Evolutionary conservation across 2,329 filamentous ascomycete genomes (phyloP), one percentile per base, ranked within the genome.

Genomic region (Ustilaginoidea virens): DNA sequence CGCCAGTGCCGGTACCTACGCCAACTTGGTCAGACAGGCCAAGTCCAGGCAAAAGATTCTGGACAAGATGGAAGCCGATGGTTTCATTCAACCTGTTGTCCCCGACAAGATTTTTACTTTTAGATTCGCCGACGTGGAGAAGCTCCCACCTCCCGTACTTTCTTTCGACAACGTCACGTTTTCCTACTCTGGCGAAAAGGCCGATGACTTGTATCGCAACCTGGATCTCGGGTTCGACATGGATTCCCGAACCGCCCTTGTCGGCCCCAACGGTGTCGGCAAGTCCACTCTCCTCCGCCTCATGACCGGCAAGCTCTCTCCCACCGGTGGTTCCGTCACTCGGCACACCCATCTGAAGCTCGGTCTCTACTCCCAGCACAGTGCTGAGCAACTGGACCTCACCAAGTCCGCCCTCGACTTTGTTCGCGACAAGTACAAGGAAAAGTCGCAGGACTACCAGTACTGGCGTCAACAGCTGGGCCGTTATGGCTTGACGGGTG

Each of bases 41-140:
- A 98, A 98, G 70, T 96, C 90, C 24, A 77, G 90, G 40, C 90
- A 98, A 62, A 98, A 98, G 82, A 96, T 96, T 58, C 70, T 96
- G 42, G 90, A 98, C 72, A 98, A 98, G 77, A 98, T 98, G 90
- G 87, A 96, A 69, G 90, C 92, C 45, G 90, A 98, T 48, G 90
- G 90, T 43, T 90, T 96, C 59, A 96, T 98, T 52, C 79, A 98
- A 60, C 81, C 83, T 33, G 85, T 98, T 37, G 59, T 68, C 32
- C 60, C 72, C 39, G 90, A 98, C 60, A 72, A 74, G 37, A 79
- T 93, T 50, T 98, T 98, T 64, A 87, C 78, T 33, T 98, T 98
- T 78, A 78, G 87, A 49, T 98, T 98, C 56, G 90, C 90, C 42
- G 86, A 96, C 49, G 90, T 96, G 30, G 90, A 98, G 54, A 98